Conservation (phyloP, 768 basidiomycete genomes). For the Tylopilus cervinicoccineus region DNA sequence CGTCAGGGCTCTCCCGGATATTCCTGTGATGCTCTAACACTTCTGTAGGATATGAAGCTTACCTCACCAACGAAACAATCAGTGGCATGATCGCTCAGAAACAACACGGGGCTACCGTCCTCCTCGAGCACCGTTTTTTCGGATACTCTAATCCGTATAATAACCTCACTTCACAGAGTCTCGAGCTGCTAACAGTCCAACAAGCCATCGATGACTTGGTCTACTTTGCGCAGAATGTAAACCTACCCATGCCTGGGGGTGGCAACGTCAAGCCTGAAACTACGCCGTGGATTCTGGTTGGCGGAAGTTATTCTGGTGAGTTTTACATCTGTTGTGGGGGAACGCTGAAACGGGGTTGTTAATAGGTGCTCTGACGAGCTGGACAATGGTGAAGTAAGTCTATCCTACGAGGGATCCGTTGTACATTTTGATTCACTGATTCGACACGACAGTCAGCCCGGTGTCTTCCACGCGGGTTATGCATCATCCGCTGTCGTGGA, state of each 20-base stretch:
- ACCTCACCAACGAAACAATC: constrained; percentile 61
- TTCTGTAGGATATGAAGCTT: constrained; percentile 35
- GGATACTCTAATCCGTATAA: constrained; percentile 69
- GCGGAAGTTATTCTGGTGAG: constrained; percentile 40
- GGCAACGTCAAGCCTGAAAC: constrained; percentile 53
- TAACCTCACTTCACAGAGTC: constrained; percentile 54
- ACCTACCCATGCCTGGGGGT: constrained; percentile 65
- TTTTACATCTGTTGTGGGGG: not conserved
- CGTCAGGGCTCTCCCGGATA: too few species aligned
- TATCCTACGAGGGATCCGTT: not conserved
- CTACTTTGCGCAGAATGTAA: constrained; percentile 63
- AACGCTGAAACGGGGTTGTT: not conserved
- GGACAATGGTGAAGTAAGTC: constrained; percentile 64
- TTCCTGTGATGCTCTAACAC: not conserved
- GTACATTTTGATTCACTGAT: not conserved
- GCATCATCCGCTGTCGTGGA: constrained; percentile 46
- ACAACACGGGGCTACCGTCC: constrained; percentile 56
- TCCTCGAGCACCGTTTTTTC: constrained; percentile 73
- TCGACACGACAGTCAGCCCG: constrained; percentile 30
- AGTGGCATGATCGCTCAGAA: constrained; percentile 64
- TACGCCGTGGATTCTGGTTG: constrained; percentile 40
- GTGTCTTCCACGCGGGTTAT: constrained; percentile 40
- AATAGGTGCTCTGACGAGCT: constrained; percentile 47
- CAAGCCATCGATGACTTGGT: constrained; percentile 73
- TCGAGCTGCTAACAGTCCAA: constrained; percentile 61